Conservation (phyloP, 164 flowering plant genomes). For the Macadamia integrifolia region DNA sequence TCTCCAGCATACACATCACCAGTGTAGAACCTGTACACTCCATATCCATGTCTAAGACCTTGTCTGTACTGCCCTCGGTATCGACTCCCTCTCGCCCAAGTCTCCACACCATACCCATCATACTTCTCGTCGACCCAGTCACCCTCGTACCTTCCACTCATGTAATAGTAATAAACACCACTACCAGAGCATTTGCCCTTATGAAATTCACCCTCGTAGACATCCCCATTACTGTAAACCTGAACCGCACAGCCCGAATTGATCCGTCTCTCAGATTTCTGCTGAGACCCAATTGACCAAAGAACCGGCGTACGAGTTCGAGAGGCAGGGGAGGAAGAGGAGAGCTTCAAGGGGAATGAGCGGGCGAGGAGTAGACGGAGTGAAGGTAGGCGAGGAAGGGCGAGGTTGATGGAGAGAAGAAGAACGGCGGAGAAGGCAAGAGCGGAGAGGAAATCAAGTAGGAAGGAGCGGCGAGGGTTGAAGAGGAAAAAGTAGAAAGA, state of each 20-base stretch:
- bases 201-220: conserved; percentile 80
- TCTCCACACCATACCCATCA: conserved; percentile 81
- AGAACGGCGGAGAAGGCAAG: conserved; percentile 46
- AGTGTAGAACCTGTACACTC: conserved; percentile 68
- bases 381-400: conserved; percentile 51
- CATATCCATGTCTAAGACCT: conserved; percentile 74
- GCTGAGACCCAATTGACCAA: conserved; percentile 80
- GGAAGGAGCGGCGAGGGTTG: conserved; percentile 33
- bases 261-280: conserved; percentile 27
- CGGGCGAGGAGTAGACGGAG: conserved; percentile 37
- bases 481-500: conserved; percentile 47
- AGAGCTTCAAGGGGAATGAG: conserved; percentile 29
- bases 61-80: conserved; percentile 80
- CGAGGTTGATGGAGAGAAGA: conserved; percentile 39
- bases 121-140: conserved; percentile 82
- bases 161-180: conserved; percentile 68
- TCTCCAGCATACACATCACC: conserved; percentile 84
- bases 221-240: conserved; percentile 61
- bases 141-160: conserved; percentile 82
- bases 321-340: conserved; percentile 14
- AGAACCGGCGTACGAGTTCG: conserved; percentile 36
- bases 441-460: conserved; percentile 40
- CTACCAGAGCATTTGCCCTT: conserved; percentile 77
- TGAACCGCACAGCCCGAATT: conserved; percentile 58
- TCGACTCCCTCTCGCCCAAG: conserved; percentile 80